phyloP scores from a whole-genome alignment of 495 filamentous ascomycete genomes.

The Antarctomyces pellizariae region DNA sequence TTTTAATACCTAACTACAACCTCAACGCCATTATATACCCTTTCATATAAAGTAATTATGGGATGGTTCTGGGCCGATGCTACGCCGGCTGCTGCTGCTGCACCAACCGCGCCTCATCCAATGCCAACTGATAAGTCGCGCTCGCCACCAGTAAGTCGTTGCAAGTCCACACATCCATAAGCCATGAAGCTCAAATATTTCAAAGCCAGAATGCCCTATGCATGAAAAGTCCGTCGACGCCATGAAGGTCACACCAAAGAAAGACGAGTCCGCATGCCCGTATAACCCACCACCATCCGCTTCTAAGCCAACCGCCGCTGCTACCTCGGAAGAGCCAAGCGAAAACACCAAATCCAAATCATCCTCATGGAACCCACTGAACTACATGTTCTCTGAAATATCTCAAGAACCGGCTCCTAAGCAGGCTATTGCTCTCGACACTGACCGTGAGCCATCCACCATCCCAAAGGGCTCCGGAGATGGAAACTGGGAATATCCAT shows the following conservation, averaged over 20 bases:
- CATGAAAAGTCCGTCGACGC: slow-evolving; percentile 35
- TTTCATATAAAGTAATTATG: slow-evolving; percentile 26
- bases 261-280: slow-evolving; percentile 17
- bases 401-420: slow-evolving; percentile 52
- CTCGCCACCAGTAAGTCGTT: slow-evolving; percentile 43
- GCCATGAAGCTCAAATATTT: too few relatives aligned
- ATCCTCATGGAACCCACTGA: slow-evolving; percentile 84
- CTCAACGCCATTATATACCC: slow-evolving; percentile 2
- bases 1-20: slow-evolving; percentile 8
- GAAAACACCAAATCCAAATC: slow-evolving; percentile 28
- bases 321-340: slow-evolving; percentile 27
- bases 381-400: slow-evolving; percentile 82
- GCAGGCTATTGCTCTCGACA: slow-evolving; percentile 49
- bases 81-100: slow-evolving; percentile 16
- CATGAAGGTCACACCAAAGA: slow-evolving; percentile 14
- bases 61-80: slow-evolving; percentile 97
- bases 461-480: slow-evolving; percentile 62
- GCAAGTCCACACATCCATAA: slow-evolving; percentile 1
- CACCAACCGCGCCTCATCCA: slow-evolving; percentile 12
- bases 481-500: slow-evolving; percentile 91
- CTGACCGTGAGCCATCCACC: slow-evolving; percentile 55
- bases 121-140: slow-evolving; percentile 13
- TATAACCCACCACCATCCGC: slow-evolving; percentile 23
- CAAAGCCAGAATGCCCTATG: slow-evolving; percentile 77
- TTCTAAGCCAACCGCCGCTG: slow-evolving; percentile 19